Conservation (phyloP, 2,329 filamentous ascomycete genomes). For the Fusarium aywerte region DNA sequence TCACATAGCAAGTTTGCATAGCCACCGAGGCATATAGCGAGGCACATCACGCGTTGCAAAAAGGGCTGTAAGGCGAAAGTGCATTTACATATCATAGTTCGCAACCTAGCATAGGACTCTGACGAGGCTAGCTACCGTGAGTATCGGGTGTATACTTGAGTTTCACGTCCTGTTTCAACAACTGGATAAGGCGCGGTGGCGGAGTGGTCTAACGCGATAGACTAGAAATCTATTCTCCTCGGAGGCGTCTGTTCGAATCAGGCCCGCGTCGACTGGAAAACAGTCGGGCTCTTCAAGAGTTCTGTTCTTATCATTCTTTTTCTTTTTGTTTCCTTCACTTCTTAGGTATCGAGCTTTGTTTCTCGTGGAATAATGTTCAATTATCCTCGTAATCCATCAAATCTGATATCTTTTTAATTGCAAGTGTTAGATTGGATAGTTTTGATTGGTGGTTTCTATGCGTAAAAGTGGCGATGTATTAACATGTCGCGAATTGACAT, state of each 20-base stretch:
- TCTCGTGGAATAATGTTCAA: too few relatives aligned
- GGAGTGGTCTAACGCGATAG: constrained; percentile 10
- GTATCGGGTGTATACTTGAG: too few relatives aligned
- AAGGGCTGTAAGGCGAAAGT: neutral
- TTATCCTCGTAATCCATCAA: too few relatives aligned
- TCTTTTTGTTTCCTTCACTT: neutral
- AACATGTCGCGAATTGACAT: too few relatives aligned
- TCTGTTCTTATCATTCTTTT: neutral
- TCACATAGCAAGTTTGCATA: neutral
- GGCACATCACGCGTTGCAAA: too few relatives aligned
- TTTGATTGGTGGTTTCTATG: neutral
- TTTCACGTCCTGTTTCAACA: neutral
- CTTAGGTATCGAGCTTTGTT: too few relatives aligned
- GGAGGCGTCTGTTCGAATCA: constrained; percentile 11
- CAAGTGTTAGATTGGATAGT: too few relatives aligned
- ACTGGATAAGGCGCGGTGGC: constrained; percentile 1
- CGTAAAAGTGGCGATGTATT: neutral
- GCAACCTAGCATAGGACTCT: neutral
- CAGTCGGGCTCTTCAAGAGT: constrained; percentile 2
- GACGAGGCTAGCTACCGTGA: fast-evolving
- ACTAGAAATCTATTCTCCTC: constrained; percentile 9
- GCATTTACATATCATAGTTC: neutral
- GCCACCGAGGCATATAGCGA: neutral
- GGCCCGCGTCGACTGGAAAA: constrained; percentile 5
- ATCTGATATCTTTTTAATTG: too few relatives aligned